phyloP scores from a whole-genome alignment of 2,329 filamentous ascomycete species.

The Eutypella sp. region DNA sequence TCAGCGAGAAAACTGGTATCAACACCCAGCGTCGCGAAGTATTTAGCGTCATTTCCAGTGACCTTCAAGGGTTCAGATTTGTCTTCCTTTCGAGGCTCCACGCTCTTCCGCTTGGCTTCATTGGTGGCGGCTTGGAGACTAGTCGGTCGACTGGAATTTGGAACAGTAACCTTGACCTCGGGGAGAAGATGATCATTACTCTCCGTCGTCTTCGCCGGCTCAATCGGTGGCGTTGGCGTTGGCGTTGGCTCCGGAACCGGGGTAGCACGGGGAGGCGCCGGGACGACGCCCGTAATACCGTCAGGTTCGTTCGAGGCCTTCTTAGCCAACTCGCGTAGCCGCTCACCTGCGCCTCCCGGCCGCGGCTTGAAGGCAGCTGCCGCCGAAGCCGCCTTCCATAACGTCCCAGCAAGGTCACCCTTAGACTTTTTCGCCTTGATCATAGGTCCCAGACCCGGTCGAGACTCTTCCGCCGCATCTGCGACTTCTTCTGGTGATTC shows the following conservation, averaged over 20 bases:
- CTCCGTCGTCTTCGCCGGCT: conserved; percentile 31
- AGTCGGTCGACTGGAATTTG: conserved; percentile 34
- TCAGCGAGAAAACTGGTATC: conserved; percentile 72
- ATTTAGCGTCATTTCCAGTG: conserved; percentile 71
- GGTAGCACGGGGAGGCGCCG: conserved; percentile 59
- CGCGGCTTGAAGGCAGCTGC: conserved; percentile 77
- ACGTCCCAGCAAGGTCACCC: conserved; percentile 66
- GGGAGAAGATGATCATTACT: conserved; percentile 38
- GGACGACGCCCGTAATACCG: conserved; percentile 84
- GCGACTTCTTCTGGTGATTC: conserved; percentile 22
- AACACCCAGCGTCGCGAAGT: conserved; percentile 71
- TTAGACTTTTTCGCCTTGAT: conserved; percentile 73
- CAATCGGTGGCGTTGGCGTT: conserved; percentile 25
- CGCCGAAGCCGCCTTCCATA: conserved; percentile 76
- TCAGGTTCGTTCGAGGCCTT: conserved; percentile 67
- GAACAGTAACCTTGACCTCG: conserved; percentile 54
- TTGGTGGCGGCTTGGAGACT: conserved; percentile 36
- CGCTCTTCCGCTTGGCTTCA: conserved; percentile 21
- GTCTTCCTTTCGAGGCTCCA: conserved; percentile 37
- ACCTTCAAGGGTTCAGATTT: conserved; percentile 56
- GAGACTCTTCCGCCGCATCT: conserved; percentile 33
- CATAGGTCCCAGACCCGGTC: conserved; percentile 87
- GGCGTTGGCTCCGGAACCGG: conserved; percentile 32
- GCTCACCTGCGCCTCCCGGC: conserved; percentile 79
- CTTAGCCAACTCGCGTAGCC: conserved; percentile 59